Base-by-base conservation (phyloP, 2,329 filamentous ascomycete genomes). In the Penicillium paneum region DNA sequence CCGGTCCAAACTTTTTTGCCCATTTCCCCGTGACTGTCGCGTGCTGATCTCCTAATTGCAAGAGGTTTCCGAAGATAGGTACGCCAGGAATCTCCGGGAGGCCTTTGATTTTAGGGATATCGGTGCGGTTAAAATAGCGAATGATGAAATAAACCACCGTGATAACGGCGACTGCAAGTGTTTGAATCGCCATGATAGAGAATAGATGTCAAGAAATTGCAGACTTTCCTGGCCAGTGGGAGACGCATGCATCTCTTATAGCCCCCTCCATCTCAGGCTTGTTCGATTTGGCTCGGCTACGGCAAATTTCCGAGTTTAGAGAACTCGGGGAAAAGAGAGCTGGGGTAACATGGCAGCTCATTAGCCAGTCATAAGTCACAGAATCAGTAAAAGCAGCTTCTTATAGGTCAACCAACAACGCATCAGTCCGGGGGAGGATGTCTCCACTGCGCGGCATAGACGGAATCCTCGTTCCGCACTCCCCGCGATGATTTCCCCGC, bases 11-110 rank as follows among this genome's bases (percentile, higher is more conserved):
- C 56, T 82, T 79, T 59, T 81, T 79, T 3, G 80, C 83, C 81
- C 84, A 84, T 66, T 77, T 75, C 15, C 76, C 78, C 1, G 83
- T 76, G 26, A 79, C 75, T 29, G 78, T 76, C 8, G 84, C 79
- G 74, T 87, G 81, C 49, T 81, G 74, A 2, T 78, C 76, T 3
- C 84, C 83, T 7, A 88, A 75, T 61, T 86, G 81, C 1, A 86
- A 64, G 4, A 88, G 73, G 57, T 84, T 87, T 5, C 85, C 85
- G 60, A 88, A 84, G 8, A 88, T 64, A 4, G 83, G 84, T 5
- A 85, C 67, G 0, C 83, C 84, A 0, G 84, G 83, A 39, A 86
- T 79, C 61, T 86, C 83, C 2, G 83, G 83, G 0, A 86, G 70
- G 6, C 78, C 79, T 62, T 85, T 85, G 67, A 86, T 84, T 64